Percentiles rank a stretch among this genome's conserved stretches.
phyloP scores from a whole-genome alignment of 202 grass and related monocot genomes.

The Brachypodium distachyon region DNA sequence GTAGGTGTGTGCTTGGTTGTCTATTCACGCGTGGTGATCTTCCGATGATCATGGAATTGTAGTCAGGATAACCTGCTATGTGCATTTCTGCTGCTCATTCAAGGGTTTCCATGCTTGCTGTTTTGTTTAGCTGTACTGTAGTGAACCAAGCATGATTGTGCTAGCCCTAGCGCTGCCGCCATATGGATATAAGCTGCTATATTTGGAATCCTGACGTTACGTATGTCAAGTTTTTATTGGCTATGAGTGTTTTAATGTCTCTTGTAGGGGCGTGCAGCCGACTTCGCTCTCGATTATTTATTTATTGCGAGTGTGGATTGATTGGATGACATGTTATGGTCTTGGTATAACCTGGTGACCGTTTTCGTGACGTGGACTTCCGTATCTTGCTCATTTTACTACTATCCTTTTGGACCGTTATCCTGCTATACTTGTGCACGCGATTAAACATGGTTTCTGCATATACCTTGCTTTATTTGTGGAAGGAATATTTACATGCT shows the following conservation, averaged over 20 bases:
- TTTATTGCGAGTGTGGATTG: neutral
- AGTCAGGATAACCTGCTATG: neutral
- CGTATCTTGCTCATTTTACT: neutral
- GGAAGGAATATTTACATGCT: neutral
- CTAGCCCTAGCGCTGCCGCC: neutral
- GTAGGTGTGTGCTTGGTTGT: neutral
- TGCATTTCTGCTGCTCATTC: neutral
- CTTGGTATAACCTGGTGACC: neutral
- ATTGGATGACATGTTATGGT: neutral
- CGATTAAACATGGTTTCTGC: neutral
- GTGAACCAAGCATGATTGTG: neutral
- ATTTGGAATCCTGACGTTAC: neutral
- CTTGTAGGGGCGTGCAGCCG: neutral
- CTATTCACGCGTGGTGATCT: neutral
- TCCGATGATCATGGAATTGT: neutral
- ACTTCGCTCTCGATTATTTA: neutral
- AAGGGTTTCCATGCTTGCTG: neutral
- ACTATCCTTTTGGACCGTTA: neutral
- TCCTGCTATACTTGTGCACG: neutral
- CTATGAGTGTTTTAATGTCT: neutral
- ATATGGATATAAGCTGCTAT: neutral
- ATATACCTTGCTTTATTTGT: neutral
- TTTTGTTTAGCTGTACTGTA: neutral
- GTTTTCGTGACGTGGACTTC: slow-evolving; percentile 5
- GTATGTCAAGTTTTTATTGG: slow-evolving; percentile 1